Conservation (phyloP, 306 rosid species). For the Rosa persica region DNA sequence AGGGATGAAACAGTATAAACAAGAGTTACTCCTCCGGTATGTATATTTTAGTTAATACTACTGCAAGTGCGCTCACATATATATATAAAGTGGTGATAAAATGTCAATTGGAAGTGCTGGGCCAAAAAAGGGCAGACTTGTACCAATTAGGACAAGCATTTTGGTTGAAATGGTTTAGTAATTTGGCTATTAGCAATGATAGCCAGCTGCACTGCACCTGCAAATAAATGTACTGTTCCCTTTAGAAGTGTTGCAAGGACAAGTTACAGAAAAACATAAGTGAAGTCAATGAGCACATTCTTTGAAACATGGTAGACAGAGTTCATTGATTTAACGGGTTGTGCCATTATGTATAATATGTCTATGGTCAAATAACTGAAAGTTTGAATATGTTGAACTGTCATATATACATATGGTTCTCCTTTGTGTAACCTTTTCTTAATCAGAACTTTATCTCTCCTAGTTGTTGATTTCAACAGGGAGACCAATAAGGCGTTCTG, state of each 20-base stretch:
- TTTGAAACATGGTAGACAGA: neutral
- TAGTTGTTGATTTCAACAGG: slow-evolving; percentile 51
- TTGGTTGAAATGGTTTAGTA: neutral
- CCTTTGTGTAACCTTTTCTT: neutral
- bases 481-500: slow-evolving; percentile 90
- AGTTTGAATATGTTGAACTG: neutral
- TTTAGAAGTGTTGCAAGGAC: neutral
- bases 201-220: neutral
- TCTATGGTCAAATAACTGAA: neutral
- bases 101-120: neutral
- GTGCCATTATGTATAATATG: neutral
- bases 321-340: neutral
- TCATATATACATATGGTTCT: neutral
- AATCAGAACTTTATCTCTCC: slow-evolving; percentile 18
- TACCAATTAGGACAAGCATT: neutral
- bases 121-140: neutral
- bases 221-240: neutral
- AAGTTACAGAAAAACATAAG: neutral
- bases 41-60: slow-evolving; percentile 25
- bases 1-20: slow-evolving; percentile 67
- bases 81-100: neutral
- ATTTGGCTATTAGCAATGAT: neutral
- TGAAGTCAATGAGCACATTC: neutral
- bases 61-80: neutral
- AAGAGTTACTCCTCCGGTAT: slow-evolving; percentile 68